A percentile compares a stretch with the other conserved stretches of the same genome.
Evolutionary conservation across 2,329 filamentous ascomycete genomes (phyloP).

Genomic region (Microsporum canis): DNA sequence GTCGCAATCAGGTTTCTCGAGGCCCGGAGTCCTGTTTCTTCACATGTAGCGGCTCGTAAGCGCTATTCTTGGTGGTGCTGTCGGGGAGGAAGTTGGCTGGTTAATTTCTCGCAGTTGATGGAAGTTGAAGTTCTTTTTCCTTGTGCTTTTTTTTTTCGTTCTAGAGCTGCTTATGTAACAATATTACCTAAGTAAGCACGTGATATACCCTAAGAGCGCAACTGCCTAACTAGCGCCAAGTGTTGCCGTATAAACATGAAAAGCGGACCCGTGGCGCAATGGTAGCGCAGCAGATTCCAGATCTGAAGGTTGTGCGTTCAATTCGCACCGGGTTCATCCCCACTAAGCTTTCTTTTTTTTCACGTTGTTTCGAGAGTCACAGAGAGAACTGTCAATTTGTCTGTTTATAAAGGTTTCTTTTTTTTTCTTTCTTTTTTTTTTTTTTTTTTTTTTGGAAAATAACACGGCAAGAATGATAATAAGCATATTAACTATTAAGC

Average conservation of each 20-base stretch:
- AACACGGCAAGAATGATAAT: background rate
- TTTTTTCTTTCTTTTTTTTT: background rate
- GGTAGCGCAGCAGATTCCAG: constrained; percentile 14
- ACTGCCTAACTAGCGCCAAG: too few species aligned
- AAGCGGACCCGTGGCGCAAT: constrained; percentile 12
- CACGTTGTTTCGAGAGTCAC: background rate
- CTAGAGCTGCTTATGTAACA: background rate
- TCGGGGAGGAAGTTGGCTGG: background rate
- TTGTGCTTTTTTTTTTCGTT: background rate
- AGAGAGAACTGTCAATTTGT: too few species aligned
- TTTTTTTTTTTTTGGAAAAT: background rate
- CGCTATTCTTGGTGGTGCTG: background rate
- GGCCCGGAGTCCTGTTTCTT: constrained; percentile 1
- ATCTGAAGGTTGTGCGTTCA: constrained; percentile 14
- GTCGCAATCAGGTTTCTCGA: constrained; percentile 11
- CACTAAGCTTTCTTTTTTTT: background rate
- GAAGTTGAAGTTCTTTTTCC: background rate
- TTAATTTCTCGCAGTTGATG: background rate
- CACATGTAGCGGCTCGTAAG: constrained; percentile 1
- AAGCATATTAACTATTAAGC: constrained; percentile 1
- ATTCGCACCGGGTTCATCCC: constrained; percentile 11
- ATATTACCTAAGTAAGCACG: background rate
- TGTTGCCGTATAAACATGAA: background rate
- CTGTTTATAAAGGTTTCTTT: background rate
- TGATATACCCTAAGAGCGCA: background rate